Evolutionary conservation across 169 alveolate genomes (phyloP).

Genomic region (Eimeria praecox): DNA sequence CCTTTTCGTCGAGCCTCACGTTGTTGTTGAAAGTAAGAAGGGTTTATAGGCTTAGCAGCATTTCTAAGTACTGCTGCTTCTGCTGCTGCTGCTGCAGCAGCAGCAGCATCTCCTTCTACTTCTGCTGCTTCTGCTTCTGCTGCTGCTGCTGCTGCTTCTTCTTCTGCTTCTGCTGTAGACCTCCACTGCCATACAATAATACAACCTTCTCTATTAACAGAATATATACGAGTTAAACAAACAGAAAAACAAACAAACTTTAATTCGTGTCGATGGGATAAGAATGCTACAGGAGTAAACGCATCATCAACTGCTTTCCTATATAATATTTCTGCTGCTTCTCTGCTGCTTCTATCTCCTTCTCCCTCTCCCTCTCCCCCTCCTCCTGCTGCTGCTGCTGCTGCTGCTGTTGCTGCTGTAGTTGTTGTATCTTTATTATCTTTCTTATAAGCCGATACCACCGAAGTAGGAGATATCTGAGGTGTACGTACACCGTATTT

Average conservation of each 20-base stretch:
- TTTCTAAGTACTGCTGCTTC: not conserved
- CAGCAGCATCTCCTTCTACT: not conserved
- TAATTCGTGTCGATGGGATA: slow-evolving; percentile 56
- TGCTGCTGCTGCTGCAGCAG: not conserved
- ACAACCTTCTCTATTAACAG: slow-evolving; percentile 73
- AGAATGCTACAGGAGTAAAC: slow-evolving; percentile 67
- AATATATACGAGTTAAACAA: slow-evolving; percentile 44
- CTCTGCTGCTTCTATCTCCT: not conserved
- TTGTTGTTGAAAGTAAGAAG: slow-evolving; percentile 20
- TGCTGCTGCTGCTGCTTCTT: no score
- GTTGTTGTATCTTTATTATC: no score
- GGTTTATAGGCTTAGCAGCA: slow-evolving; percentile 28
- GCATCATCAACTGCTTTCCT: slow-evolving; percentile 4
- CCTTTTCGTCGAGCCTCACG: slow-evolving; percentile 6
- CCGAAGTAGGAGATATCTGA: not conserved
- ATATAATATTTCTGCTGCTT: not conserved
- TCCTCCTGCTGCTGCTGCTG: slow-evolving; percentile 12
- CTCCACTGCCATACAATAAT: slow-evolving; percentile 65
- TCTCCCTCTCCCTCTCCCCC: not conserved
- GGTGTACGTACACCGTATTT: slow-evolving; percentile 10
- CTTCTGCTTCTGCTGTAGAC: slow-evolving; percentile 13
- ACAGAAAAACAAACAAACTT: slow-evolving; percentile 64
- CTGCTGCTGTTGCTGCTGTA: slow-evolving; percentile 16
- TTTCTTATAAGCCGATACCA: no score
- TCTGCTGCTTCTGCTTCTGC: slow-evolving; percentile 39